Base-by-base conservation (phyloP, 2,329 filamentous ascomycete species). In the Paecilomyces fulvus region DNA sequence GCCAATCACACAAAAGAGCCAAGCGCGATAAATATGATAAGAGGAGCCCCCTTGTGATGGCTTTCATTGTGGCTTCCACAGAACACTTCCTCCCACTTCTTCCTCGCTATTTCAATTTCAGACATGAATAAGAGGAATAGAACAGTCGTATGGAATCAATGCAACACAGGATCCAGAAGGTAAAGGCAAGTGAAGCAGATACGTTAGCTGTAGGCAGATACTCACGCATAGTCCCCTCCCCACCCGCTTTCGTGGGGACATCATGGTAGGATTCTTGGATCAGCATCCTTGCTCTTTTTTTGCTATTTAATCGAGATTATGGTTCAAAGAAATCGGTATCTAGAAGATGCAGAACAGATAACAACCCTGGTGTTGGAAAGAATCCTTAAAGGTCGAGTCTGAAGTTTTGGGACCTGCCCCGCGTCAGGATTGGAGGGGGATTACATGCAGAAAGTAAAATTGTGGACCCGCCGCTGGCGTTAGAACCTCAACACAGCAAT, bases 251-350 rank as follows among this genome's bases (percentile, higher is more conserved):
- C 49, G 83, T 86, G 9, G 79, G 69, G 54, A 86, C 80, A 77
- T 86, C 83, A 64, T 78, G 72, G 67, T 83, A 73, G 17, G 76
- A 79, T 65, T 86, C 83, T 62, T 79, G 70, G 59, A 86, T 83
- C 53, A 85, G 70, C 82, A 86, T 85, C 37, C 7, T 43, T 17
- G n/a, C 37, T 43, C 37, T 20, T 43, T 6, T 20, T 17, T 17
- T 12, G n/a, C n/a, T 37, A 14, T 14, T 6, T 37, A 28, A 28
- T 28, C 4, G 5, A 28, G 25, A 28, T 28, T 28, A 3, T 28
- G 4, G 25, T 28, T 28, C 25, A 28, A 28, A 28, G 2, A 28
- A 28, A 28, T 28, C 4, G 2, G 7, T 28, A 28, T 28, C 4
- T 3, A 3, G 25, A 43, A 43, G n/a, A 43, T 43, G 12, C 14